Percentiles rank a stretch among this genome's conserved stretches.
Conservation (phyloP, 306 rosid genomes). For the Lathyrus sativus region DNA sequence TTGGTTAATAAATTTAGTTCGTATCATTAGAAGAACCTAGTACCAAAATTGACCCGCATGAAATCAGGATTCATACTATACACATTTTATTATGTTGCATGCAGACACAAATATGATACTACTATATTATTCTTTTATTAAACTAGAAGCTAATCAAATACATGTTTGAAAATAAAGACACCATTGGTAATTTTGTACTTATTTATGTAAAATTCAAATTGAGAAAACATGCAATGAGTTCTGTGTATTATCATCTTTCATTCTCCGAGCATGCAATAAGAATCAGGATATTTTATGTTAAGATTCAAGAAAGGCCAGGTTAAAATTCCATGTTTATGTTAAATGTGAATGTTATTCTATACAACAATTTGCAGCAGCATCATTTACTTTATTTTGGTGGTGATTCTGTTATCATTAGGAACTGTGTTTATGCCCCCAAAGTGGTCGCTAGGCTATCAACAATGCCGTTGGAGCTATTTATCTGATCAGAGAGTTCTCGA, state of each 20-base stretch:
- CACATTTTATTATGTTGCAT: constrained; percentile 7
- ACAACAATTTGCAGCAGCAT: constrained; percentile 10
- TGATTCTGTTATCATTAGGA: constrained; percentile 48
- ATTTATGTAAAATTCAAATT: constrained; percentile 24
- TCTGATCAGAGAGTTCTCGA: constrained; percentile 77
- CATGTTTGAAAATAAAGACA: constrained; percentile 27
- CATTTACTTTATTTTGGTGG: constrained; percentile 22
- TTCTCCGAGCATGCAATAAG: constrained; percentile 10
- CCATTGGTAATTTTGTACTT: constrained; percentile 7
- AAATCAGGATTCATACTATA: constrained; percentile 14
- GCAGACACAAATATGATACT: neutral
- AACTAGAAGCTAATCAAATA: constrained; percentile 25
- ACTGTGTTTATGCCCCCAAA: constrained; percentile 89
- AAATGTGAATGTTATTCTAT: constrained; percentile 19
- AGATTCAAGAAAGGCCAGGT: constrained; percentile 22
- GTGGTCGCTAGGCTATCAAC: constrained; percentile 95
- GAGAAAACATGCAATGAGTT: constrained; percentile 8
- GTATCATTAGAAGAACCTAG: constrained; percentile 25
- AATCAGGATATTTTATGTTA: constrained; percentile 7
- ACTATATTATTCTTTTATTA: constrained; percentile 18
- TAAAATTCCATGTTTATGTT: constrained; percentile 21
- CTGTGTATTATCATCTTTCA: constrained; percentile 11
- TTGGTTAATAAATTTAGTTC: constrained; percentile 24
- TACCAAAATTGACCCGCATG: constrained; percentile 12
- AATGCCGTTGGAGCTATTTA: constrained; percentile 84